Conservation (phyloP, 139 green algal species). For the Trebouxia sp. region DNA sequence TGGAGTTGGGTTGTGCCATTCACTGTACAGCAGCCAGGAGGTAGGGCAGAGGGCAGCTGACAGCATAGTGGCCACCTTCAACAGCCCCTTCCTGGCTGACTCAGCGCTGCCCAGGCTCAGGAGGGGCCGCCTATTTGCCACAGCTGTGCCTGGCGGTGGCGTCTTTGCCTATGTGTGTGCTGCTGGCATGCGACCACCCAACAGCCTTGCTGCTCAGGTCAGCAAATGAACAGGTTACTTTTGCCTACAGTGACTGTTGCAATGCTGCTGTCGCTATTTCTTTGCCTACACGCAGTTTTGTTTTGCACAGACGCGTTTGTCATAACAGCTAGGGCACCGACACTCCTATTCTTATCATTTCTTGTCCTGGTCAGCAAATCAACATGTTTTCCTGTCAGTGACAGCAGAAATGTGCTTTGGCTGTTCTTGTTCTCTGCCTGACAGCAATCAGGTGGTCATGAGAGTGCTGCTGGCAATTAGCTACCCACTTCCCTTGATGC, state of each 20-base stretch:
- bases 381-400: too few species aligned
- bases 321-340: too few species aligned
- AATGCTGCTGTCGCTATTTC: too few species aligned
- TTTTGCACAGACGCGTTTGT: too few species aligned
- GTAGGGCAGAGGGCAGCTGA: conserved; percentile 47
- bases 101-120: neutral
- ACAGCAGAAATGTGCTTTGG: too few species aligned
- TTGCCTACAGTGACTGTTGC: neutral
- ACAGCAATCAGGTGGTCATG: too few species aligned
- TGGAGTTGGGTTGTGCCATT: conserved; percentile 35
- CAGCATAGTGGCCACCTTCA: conserved; percentile 32
- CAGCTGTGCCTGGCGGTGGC: conserved; percentile 43
- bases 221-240: neutral
- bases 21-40: conserved; percentile 61
- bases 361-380: too few species aligned
- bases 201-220: conserved; percentile 33
- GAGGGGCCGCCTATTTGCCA: neutral
- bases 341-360: too few species aligned
- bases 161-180: conserved; percentile 52
- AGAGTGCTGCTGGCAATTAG: too few species aligned
- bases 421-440: too few species aligned
- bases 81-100: conserved; percentile 5
- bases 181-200: conserved; percentile 34
- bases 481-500: too few species aligned
- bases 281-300: too few species aligned